Percentiles rank a stretch among this genome's conserved stretches.
Conservation (phyloP, 495 filamentous ascomycete species). For the Chaetomium tenue region DNA sequence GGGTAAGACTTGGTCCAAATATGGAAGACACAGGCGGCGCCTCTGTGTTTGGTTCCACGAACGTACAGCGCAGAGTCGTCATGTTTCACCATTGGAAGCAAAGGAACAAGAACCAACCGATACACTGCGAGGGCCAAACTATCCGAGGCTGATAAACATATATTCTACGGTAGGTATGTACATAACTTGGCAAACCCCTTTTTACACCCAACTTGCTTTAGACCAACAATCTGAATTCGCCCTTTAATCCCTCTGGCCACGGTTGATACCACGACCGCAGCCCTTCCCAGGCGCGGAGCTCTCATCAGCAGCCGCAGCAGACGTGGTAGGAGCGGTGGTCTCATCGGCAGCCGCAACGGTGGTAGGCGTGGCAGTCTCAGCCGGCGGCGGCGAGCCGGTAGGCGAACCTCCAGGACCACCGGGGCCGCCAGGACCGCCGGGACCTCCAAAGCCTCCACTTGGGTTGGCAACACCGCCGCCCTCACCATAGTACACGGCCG, state of each 20-base stretch:
- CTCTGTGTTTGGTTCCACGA: too few relatives aligned
- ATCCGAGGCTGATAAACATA: too few relatives aligned
- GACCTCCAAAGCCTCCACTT: constrained; percentile 12
- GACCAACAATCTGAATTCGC: neutral
- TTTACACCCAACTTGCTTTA: neutral
- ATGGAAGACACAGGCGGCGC: too few relatives aligned
- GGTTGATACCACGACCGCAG: neutral
- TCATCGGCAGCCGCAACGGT: neutral
- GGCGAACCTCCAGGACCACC: neutral
- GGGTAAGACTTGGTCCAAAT: too few relatives aligned
- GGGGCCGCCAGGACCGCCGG: constrained; percentile 14
- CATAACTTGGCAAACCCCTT: too few relatives aligned
- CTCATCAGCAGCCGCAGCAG: neutral
- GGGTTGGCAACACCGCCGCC: constrained; percentile 32
- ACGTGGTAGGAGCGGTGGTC: too few relatives aligned
- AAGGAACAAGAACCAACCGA: too few relatives aligned
- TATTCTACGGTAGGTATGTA: too few relatives aligned
- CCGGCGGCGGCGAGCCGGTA: too few relatives aligned
- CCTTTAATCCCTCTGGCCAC: neutral
- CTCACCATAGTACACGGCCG: constrained; percentile 21
- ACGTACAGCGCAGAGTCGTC: too few relatives aligned
- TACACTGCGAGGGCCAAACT: too few relatives aligned
- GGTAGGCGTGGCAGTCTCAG: neutral
- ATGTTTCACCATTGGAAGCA: too few relatives aligned
- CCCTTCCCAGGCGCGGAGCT: neutral